A percentile compares a stretch with the other conserved stretches of the same genome.
phyloP scores from a whole-genome alignment of 495 filamentous ascomycete genomes.

The Neurospora hispaniola region DNA sequence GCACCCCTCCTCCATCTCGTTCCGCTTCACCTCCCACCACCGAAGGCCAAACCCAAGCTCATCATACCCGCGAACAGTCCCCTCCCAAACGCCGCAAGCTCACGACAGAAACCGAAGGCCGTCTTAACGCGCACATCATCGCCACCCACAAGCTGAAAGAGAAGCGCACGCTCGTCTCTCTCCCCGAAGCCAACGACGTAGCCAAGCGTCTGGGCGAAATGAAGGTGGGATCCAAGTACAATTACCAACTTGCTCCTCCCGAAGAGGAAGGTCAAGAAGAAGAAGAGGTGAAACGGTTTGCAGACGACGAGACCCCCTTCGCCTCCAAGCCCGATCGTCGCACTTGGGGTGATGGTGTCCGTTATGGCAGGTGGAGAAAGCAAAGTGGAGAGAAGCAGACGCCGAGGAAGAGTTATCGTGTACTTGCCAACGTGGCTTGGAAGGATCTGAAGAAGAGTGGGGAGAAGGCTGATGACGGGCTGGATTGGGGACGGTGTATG shows the following conservation, averaged over 20 bases:
- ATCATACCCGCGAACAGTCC: neutral
- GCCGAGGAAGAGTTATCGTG: neutral
- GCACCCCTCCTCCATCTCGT: neutral
- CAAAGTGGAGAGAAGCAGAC: neutral
- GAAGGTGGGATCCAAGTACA: constrained; percentile 12
- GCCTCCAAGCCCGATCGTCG: neutral
- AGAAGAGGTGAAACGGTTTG: neutral
- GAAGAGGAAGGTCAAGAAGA: neutral
- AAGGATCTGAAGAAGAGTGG: neutral
- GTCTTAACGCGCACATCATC: neutral
- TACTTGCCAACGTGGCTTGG: neutral
- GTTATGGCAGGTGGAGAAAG: neutral
- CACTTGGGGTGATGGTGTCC: neutral
- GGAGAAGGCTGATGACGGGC: neutral
- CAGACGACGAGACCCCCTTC: neutral
- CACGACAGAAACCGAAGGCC: neutral
- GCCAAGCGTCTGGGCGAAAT: constrained; percentile 47
- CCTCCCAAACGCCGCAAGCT: neutral
- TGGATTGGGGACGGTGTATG: neutral
- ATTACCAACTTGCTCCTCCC: constrained; percentile 3
- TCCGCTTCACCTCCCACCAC: neutral
- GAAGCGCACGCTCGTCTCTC: constrained; percentile 53
- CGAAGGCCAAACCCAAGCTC: neutral
- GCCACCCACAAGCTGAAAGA: constrained; percentile 1
- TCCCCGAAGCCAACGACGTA: constrained; percentile 65